Percentiles rank a stretch among this genome's conserved stretches.
Evolutionary conservation across 2,329 filamentous ascomycete genomes (phyloP).

Genomic region (Juglanconis juglandina): DNA sequence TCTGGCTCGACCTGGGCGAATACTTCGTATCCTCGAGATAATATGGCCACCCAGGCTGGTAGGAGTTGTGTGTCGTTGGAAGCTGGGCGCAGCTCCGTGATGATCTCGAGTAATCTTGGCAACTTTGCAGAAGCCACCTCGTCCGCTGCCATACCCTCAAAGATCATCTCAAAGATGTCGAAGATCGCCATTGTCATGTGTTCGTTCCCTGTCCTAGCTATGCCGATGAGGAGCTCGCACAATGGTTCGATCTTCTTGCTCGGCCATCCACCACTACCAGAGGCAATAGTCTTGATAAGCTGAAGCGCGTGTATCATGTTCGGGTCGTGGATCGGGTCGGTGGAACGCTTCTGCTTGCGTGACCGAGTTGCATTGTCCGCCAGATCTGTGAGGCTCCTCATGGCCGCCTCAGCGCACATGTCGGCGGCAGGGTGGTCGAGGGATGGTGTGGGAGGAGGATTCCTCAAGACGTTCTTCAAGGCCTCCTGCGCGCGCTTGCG

Average conservation of each 20-base stretch:
- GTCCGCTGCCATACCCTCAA: conserved; percentile 81
- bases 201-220: conserved; percentile 87
- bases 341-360: conserved; percentile 66
- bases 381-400: conserved; percentile 75
- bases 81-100: conserved; percentile 85
- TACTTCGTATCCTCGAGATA: conserved; percentile 92
- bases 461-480: conserved; percentile 75
- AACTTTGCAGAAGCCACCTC: conserved; percentile 87
- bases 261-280: conserved; percentile 88
- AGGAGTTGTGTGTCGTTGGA: conserved; percentile 92
- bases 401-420: conserved; percentile 89
- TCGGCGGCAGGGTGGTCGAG: conserved; percentile 92
- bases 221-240: conserved; percentile 83
- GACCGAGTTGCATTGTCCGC: conserved; percentile 59
- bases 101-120: conserved; percentile 83
- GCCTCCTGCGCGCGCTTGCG: conserved; percentile 91
- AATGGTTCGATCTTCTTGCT: conserved; percentile 91
- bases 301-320: conserved; percentile 88
- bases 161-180: conserved; percentile 96
- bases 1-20: conserved; percentile 83
- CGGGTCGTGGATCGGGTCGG: conserved; percentile 67
- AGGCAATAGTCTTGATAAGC: conserved; percentile 83
- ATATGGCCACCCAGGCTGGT: conserved; percentile 92
- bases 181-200: conserved; percentile 96
- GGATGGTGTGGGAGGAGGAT: conserved; percentile 84